phyloP scores from a whole-genome alignment of 805 yeast species.

The Candida glaebosa region DNA sequence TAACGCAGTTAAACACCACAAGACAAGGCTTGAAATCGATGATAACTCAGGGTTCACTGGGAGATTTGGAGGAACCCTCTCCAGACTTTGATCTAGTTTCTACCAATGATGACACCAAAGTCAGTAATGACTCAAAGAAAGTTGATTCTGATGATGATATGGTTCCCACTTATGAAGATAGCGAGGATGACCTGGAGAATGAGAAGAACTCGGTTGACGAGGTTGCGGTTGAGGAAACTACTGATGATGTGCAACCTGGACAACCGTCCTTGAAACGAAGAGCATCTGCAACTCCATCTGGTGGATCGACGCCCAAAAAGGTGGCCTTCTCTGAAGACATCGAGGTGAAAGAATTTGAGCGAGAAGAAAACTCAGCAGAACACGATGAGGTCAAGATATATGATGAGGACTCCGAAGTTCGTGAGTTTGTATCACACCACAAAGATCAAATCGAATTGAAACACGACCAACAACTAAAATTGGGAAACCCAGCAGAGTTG shows the following conservation, averaged over 20 bases:
- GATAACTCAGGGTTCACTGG: conserved; percentile 12
- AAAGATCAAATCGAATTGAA: conserved; percentile 31
- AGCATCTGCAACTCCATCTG: conserved; percentile 18
- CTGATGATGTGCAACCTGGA: conserved; percentile 11
- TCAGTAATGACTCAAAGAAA: conserved; percentile 7
- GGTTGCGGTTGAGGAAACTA: conserved; percentile 8
- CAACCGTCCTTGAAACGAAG: conserved; percentile 10
- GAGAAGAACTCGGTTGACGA: conserved; percentile 6
- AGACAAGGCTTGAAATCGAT: conserved; percentile 31
- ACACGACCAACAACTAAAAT: conserved; percentile 19
- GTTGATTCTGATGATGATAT: conserved; percentile 23
- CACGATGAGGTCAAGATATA: conserved; percentile 18
- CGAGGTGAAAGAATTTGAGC: conserved; percentile 38
- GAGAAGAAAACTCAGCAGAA: conserved; percentile 30
- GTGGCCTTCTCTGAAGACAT: conserved; percentile 43
- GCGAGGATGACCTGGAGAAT: conserved; percentile 17
- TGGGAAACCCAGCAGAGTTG: not conserved
- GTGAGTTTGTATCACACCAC: conserved; percentile 22
- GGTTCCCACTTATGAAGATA: conserved; percentile 21
- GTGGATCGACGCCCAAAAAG: conserved; percentile 28
- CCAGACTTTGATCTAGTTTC: conserved; percentile 20
- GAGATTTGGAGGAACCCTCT: conserved; percentile 24
- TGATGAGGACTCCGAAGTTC: conserved; percentile 13
- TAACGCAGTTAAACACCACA: conserved; percentile 24
- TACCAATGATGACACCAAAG: conserved; percentile 5